phyloP scores from a whole-genome alignment of 768 basidiomycete genomes.

The Pisolithus sp. region DNA sequence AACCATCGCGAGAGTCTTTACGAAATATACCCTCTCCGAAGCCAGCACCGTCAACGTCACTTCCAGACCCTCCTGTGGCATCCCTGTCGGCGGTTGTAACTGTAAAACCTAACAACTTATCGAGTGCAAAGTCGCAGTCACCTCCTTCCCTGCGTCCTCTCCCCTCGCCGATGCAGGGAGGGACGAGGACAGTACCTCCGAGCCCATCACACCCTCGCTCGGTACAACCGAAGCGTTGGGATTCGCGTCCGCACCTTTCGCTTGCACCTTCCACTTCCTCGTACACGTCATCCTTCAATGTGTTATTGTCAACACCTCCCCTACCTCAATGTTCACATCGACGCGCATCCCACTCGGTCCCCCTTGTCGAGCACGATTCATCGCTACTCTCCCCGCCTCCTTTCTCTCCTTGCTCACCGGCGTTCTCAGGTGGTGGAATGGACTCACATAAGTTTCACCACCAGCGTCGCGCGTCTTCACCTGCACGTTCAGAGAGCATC shows the following conservation, averaged over 20 bases:
- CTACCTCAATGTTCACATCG: neutral
- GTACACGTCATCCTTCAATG: neutral
- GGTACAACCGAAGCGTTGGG: no score
- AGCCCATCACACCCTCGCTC: no score
- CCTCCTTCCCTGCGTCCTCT: no score
- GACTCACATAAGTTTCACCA: neutral
- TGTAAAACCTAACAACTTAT: no score
- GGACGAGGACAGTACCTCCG: no score
- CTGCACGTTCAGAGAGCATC: slow-evolving; percentile 29
- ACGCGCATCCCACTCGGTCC: slow-evolving; percentile 9
- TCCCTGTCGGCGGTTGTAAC: neutral
- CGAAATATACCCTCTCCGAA: slow-evolving; percentile 54
- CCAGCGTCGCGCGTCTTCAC: neutral
- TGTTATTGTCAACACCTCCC: neutral
- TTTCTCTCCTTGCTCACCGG: slow-evolving; percentile 13
- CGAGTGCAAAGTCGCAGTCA: no score
- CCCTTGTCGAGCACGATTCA: slow-evolving; percentile 15
- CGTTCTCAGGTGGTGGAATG: neutral
- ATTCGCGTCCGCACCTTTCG: neutral
- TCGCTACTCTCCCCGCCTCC: slow-evolving; percentile 6
- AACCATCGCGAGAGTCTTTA: slow-evolving; percentile 36
- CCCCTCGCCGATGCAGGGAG: no score
- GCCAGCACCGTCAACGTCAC: slow-evolving; percentile 46
- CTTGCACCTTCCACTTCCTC: neutral
- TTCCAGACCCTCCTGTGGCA: neutral